phyloP scores from a whole-genome alignment of 192 early-diverging fungal genomes.

The Coemansia sp. region DNA sequence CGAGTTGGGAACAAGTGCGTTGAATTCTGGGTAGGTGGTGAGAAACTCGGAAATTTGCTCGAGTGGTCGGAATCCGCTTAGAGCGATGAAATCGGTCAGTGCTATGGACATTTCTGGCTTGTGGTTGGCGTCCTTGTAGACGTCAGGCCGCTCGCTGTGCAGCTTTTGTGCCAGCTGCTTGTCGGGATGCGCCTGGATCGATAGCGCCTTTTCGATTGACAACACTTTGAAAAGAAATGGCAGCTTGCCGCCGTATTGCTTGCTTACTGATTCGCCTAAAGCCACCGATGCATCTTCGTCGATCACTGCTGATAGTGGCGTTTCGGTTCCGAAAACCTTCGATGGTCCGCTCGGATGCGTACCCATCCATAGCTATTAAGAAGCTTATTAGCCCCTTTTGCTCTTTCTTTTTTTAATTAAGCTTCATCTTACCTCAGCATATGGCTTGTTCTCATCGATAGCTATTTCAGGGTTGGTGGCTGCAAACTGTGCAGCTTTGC shows the following conservation, averaged over 20 bases:
- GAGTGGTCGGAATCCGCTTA: constrained; percentile 89
- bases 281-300: constrained; percentile 51
- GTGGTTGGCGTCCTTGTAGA: constrained; percentile 93
- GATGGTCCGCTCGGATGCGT: constrained; percentile 94
- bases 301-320: constrained; percentile 55
- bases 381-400: background rate
- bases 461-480: constrained; percentile 55
- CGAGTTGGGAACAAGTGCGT: constrained; percentile 58
- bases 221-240: constrained; percentile 99
- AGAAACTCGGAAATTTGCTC: constrained; percentile 69
- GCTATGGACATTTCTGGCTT: constrained; percentile 98
- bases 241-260: constrained; percentile 70
- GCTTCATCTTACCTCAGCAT: constrained; percentile 70
- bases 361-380: constrained; percentile 90
- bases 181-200: constrained; percentile 98
- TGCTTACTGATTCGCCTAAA: constrained; percentile 56
- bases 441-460: constrained; percentile 66
- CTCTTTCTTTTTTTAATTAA: background rate
- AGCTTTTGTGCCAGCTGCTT: constrained; percentile 78
- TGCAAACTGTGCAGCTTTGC: constrained; percentile 86
- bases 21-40: constrained; percentile 76
- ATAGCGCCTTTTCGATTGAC: constrained; percentile 83
- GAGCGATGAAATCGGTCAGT: constrained; percentile 89
- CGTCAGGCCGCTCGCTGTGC: constrained; percentile 65
- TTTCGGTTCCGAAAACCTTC: constrained; percentile 45